Conservation (phyloP, 2,329 filamentous ascomycete species). For the Myriosclerotinia scirpicola region DNA sequence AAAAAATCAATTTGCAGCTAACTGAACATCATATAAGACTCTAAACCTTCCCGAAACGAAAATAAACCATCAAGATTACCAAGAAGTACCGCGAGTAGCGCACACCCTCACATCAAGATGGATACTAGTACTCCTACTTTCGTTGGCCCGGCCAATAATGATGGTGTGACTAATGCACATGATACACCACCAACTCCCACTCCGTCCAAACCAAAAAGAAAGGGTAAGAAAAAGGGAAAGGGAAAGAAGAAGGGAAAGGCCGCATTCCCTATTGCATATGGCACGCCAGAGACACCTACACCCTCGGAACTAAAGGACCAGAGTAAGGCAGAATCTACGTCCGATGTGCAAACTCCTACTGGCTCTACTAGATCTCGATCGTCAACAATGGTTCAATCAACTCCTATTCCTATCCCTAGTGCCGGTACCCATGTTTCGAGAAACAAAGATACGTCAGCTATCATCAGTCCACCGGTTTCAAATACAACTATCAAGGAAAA, state of each 20-base stretch:
- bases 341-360: neutral
- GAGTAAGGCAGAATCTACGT: neutral
- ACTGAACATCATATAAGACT: neutral
- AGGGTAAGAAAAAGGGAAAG: too few relatives aligned
- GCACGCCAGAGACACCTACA: too few relatives aligned
- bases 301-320: too few relatives aligned
- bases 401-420: neutral
- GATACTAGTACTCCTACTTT: neutral
- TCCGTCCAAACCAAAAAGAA: neutral
- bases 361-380: neutral
- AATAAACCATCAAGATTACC: neutral
- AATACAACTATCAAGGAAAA: neutral
- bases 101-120: neutral
- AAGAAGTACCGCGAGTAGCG: neutral
- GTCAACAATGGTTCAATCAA: neutral
- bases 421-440: rapidly evolving
- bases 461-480: neutral
- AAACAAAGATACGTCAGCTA: too few relatives aligned
- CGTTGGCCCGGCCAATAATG: neutral
- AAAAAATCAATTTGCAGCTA: too few relatives aligned
- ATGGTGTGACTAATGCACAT: neutral
- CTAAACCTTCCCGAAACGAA: neutral
- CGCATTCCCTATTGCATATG: too few relatives aligned
- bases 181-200: neutral
- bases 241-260: too few relatives aligned